Conservation (phyloP, 805 yeast genomes). For the Sporopachydermia quercuum region DNA sequence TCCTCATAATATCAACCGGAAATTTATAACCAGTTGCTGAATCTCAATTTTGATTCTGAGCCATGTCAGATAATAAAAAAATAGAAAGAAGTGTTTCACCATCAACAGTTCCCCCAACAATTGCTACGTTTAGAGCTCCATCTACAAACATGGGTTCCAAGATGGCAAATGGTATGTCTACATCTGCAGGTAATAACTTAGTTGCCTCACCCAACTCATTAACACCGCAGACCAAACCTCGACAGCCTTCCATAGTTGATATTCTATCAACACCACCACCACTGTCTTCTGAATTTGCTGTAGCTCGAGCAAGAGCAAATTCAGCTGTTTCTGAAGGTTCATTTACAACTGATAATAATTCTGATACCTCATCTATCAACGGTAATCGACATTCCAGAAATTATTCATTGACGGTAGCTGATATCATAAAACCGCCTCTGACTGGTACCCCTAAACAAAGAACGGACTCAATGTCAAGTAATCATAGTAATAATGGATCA, state of each 20-base stretch:
- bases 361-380: not conserved
- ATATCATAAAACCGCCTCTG: too few species aligned
- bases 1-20: too few species aligned
- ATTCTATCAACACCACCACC: conserved; percentile 18
- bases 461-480: not conserved
- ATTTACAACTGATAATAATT: not conserved
- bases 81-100: conserved; percentile 1
- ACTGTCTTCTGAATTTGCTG: conserved; percentile 3
- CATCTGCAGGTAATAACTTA: not conserved
- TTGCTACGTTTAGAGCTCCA: not conserved
- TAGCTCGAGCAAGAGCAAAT: not conserved
- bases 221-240: conserved; percentile 1
- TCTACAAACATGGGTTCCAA: not conserved
- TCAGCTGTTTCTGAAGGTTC: not conserved
- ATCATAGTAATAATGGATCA: too few species aligned
- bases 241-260: conserved; percentile 15
- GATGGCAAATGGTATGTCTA: too few species aligned
- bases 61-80: too few species aligned
- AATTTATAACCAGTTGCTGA: too few species aligned
- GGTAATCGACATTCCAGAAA: not conserved
- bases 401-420: not conserved
- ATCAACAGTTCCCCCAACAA: not conserved
- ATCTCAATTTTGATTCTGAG: too few species aligned
- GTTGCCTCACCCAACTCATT: too few species aligned
- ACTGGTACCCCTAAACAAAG: not conserved